Percentiles rank a stretch among this genome's conserved stretches.
These are phyloP conservation scores for Chaetomium cochliodes DNA, from an alignment of 495 filamentous ascomycete genomes.

Conservation along the genomic window DNA sequence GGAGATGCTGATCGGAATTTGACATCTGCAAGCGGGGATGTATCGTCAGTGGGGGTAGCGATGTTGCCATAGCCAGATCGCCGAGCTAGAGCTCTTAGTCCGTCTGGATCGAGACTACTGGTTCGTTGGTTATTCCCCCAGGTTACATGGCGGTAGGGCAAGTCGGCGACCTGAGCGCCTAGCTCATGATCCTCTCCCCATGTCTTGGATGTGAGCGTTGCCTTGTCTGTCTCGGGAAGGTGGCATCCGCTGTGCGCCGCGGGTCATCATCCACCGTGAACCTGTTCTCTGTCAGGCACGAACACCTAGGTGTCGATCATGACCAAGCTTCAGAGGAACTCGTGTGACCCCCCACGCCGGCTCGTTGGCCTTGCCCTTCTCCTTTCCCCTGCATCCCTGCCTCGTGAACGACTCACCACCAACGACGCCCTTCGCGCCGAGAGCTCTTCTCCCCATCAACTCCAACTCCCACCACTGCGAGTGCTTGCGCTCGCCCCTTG, in stretches of 20 bases:
- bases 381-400: no score
- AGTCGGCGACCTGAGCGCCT: not conserved
- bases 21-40: not conserved
- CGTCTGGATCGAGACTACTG: not conserved
- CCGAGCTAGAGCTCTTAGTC: not conserved
- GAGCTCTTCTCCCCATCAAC: not conserved
- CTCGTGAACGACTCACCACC: not conserved
- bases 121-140: not conserved
- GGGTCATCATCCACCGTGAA: not conserved
- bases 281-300: not conserved
- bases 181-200: not conserved
- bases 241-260: not conserved
- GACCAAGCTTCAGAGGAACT: not conserved
- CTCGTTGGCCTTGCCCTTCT: no score
- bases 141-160: not conserved
- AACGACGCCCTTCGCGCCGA: not conserved
- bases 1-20: constrained; percentile 10
- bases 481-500: not conserved
- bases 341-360: not conserved
- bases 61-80: constrained; percentile 6
- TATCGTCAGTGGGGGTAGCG: constrained; percentile 11
- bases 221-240: not conserved
- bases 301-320: not conserved
- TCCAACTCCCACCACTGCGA: not conserved
- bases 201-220: not conserved